Evolutionary conservation across 306 rosid genomes (phyloP).

Genomic region (Spatholobus suberectus): DNA sequence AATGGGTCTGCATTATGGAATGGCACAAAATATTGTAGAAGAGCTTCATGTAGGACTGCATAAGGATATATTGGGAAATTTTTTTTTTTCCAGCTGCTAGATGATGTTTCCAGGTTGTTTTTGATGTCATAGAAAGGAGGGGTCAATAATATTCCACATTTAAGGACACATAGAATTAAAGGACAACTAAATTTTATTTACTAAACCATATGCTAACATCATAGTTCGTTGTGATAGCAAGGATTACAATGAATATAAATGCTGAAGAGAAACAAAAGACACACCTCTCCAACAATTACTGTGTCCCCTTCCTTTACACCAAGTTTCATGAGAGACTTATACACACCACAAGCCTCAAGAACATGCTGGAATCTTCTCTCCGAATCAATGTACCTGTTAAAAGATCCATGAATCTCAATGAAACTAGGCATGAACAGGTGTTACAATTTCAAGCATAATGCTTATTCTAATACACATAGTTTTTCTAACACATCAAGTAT

Average conservation of each 20-base stretch:
- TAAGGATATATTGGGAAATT: neutral
- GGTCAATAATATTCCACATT: conserved; percentile 27
- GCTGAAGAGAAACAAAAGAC: conserved; percentile 39
- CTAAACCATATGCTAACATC: conserved; percentile 21
- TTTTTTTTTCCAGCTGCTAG: neutral
- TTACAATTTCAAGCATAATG: conserved; percentile 31
- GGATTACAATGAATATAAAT: conserved; percentile 30
- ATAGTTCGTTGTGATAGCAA: conserved; percentile 25
- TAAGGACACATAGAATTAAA: conserved; percentile 1
- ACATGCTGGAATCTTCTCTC: conserved; percentile 95
- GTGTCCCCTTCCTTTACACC: conserved; percentile 92
- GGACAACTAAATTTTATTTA: conserved; percentile 25
- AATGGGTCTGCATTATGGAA: conserved; percentile 21
- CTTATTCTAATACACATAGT: conserved; percentile 6
- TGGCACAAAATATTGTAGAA: conserved; percentile 26
- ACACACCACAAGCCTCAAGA: conserved; percentile 93
- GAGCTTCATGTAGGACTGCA: conserved; percentile 25
- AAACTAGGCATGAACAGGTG: conserved; percentile 29
- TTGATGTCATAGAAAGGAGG: conserved; percentile 17
- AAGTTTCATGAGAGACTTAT: conserved; percentile 78
- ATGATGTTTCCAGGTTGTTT: conserved; percentile 29
- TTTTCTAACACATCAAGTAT: conserved; percentile 31
- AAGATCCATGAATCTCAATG: conserved; percentile 37
- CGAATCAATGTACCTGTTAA: conserved; percentile 79
- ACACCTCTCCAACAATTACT: conserved; percentile 80